Conservation (phyloP, 192 early-diverging fungal species). For the Entrophospora sp. region DNA sequence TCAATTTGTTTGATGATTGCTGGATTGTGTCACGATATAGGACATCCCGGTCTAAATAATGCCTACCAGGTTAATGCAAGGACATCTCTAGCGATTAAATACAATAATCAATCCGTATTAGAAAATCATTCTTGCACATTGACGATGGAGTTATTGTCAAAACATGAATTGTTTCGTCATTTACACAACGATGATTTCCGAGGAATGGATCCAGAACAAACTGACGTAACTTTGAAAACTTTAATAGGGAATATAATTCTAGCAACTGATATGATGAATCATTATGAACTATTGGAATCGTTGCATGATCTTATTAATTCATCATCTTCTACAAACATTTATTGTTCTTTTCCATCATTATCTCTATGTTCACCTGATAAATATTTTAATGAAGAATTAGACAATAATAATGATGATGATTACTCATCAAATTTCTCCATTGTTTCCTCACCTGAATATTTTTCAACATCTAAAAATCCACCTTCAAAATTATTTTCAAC, state of each 20-base stretch:
- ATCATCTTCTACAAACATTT: slow-evolving; percentile 4
- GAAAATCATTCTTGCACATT: slow-evolving; percentile 80
- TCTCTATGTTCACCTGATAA: too few relatives aligned
- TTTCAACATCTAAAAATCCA: slow-evolving; percentile 5
- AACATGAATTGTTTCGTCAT: slow-evolving; percentile 62
- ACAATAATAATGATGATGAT: too few relatives aligned
- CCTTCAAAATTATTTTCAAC: slow-evolving; percentile 15
- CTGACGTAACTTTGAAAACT: slow-evolving; percentile 28
- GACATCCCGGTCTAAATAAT: slow-evolving; percentile 88
- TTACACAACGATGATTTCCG: slow-evolving; percentile 40
- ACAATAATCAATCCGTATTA: slow-evolving; percentile 74
- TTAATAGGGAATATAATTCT: slow-evolving; percentile 69
- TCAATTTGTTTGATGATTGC: slow-evolving; percentile 70
- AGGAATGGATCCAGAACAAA: slow-evolving; percentile 8
- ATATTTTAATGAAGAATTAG: too few relatives aligned
- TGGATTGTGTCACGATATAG: slow-evolving; percentile 85
- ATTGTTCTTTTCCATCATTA: neutral
- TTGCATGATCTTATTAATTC: slow-evolving; percentile 35
- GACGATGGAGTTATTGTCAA: slow-evolving; percentile 59
- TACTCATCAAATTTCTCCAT: too few relatives aligned
- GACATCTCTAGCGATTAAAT: slow-evolving; percentile 62
- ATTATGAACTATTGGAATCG: slow-evolving; percentile 62
- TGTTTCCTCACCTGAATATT: slow-evolving; percentile 24
- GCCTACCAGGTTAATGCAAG: slow-evolving; percentile 81
- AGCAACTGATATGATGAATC: slow-evolving; percentile 85